Evolutionary conservation across 1,284 basidiomycete genomes (phyloP).

Genomic region (Garcileccinum viscosum): DNA sequence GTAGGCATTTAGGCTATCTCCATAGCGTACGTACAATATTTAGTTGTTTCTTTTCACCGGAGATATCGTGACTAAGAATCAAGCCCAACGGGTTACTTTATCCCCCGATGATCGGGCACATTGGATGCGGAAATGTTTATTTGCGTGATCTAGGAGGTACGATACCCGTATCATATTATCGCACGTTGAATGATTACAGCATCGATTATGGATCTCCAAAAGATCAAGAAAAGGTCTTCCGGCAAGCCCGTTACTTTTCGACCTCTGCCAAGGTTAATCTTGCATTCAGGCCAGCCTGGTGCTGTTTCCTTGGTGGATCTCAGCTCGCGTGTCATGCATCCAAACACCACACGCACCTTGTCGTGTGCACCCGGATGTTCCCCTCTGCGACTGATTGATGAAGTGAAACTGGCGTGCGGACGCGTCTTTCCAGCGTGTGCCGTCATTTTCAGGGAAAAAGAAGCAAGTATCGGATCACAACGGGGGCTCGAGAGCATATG

Average conservation of each 20-base stretch:
- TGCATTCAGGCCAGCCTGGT: constrained; percentile 3
- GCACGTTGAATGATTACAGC: constrained; percentile 32
- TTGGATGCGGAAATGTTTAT: constrained; percentile 16
- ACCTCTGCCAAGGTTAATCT: constrained; percentile 36
- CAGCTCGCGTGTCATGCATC: constrained; percentile 3
- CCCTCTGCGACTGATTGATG: background rate
- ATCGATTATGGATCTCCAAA: constrained; percentile 14
- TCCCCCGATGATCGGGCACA: constrained; percentile 29
- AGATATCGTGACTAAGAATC: constrained; percentile 11
- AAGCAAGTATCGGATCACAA: constrained; percentile 20
- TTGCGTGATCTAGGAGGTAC: constrained; percentile 24
- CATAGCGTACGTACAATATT: constrained; percentile 26
- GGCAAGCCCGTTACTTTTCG: constrained; percentile 21
- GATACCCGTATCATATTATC: constrained; percentile 25
- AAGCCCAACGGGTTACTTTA: constrained; percentile 24
- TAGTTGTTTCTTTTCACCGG: constrained; percentile 16
- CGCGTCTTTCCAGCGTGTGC: background rate
- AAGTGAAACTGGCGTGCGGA: background rate
- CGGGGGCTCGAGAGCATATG: constrained; percentile 3
- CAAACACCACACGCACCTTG: background rate
- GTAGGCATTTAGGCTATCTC: constrained; percentile 20
- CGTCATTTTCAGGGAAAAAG: constrained; percentile 5
- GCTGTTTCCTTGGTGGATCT: constrained; percentile 25
- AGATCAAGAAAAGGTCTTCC: constrained; percentile 9
- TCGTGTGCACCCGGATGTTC: background rate